A percentile compares a stretch with the other conserved stretches of the same genome.
These are phyloP conservation scores for Cystobasidiaceae sp. DNA, from an alignment of 1,284 basidiomycete species.

Conservation along the genomic window DNA sequence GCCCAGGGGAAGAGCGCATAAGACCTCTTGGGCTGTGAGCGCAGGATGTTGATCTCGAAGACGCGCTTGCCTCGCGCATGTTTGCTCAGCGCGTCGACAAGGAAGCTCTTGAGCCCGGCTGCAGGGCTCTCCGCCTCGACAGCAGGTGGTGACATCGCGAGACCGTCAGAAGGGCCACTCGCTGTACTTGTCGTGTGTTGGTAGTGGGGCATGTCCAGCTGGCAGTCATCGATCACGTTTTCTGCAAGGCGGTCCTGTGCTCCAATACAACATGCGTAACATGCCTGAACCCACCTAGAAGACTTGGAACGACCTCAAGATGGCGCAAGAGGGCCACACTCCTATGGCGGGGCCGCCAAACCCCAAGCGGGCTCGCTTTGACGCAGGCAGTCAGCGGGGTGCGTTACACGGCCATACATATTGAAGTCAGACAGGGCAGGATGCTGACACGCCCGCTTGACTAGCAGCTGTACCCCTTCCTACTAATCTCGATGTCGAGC, in stretches of 20 bases:
- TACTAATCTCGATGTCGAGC: conserved; percentile 72
- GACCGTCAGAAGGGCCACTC: too few relatives aligned
- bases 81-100: neutral
- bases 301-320: too few relatives aligned
- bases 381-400: neutral
- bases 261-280: neutral
- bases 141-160: too few relatives aligned
- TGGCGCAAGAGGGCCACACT: too few relatives aligned
- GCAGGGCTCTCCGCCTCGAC: neutral
- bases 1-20: conserved; percentile 68
- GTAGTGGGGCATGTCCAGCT: neutral
- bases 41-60: conserved; percentile 50
- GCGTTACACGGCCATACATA: neutral
- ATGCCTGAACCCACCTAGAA: too few relatives aligned
- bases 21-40: conserved; percentile 63
- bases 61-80: conserved; percentile 25
- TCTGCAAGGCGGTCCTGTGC: neutral
- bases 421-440: too few relatives aligned
- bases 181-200: too few relatives aligned
- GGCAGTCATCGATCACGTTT: neutral
- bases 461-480: conserved; percentile 55
- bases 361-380: conserved; percentile 3
- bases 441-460: too few relatives aligned
- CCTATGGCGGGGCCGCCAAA: neutral
- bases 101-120: neutral